Percentiles rank a stretch among this genome's conserved stretches.
Conservation (phyloP, 2,329 filamentous ascomycete species). For the Alternaria rosae region DNA sequence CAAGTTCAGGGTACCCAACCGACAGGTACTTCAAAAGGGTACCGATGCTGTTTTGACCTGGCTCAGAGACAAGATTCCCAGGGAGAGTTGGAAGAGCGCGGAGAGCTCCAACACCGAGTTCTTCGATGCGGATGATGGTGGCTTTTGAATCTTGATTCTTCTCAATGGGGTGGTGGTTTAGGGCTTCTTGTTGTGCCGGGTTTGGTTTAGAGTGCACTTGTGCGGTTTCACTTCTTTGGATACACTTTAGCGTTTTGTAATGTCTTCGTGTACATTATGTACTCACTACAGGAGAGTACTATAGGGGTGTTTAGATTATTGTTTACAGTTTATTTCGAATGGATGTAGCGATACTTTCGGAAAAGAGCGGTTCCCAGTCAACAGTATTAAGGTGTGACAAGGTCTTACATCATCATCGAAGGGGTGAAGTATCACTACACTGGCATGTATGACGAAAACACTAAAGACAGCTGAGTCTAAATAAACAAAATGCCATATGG, state of each 20-base stretch:
- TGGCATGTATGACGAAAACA: neutral
- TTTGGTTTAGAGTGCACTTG: neutral
- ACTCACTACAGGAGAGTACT: neutral
- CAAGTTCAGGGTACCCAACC: constrained; percentile 84
- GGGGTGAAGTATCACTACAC: neutral
- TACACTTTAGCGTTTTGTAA: constrained; percentile 9
- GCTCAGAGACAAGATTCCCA: constrained; percentile 77
- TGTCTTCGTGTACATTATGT: constrained; percentile 13
- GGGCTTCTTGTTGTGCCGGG: neutral
- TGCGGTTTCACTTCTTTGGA: neutral
- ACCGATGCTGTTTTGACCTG: constrained; percentile 85
- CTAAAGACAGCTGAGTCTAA: too few relatives aligned
- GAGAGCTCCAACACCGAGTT: constrained; percentile 33
- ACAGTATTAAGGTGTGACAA: neutral
- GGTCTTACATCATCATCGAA: neutral
- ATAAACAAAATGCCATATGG: too few relatives aligned
- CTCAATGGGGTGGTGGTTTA: neutral
- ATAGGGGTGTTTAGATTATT: neutral
- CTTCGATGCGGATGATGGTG: constrained; percentile 28
- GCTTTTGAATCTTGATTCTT: constrained; percentile 10
- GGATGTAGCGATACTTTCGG: neutral
- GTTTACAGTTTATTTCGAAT: neutral
- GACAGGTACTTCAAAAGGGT: constrained; percentile 82
- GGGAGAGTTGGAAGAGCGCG: constrained; percentile 30
- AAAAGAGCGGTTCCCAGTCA: neutral